phyloP scores from a whole-genome alignment of 345 rosid species.

The Salix udensis region DNA sequence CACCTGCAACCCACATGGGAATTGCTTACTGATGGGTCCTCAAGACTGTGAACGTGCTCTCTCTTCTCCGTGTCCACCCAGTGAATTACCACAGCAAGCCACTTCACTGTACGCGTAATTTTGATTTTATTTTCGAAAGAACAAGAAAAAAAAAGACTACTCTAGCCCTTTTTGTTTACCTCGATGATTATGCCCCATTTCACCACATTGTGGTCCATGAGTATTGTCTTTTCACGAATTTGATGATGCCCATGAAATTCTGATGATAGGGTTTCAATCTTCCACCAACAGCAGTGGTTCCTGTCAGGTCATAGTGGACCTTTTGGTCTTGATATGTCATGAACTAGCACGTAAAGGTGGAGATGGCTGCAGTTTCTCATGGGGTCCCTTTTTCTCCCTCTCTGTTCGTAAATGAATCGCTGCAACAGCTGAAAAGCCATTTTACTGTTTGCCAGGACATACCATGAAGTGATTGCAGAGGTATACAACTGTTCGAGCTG shows the following conservation, averaged over 20 bases:
- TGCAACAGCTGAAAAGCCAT: conserved; percentile 17
- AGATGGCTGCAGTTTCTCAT: conserved; percentile 10
- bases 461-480: conserved; percentile 9
- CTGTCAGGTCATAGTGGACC: conserved; percentile 23
- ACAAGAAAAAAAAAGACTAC: background rate
- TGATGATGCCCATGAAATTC: conserved; percentile 11
- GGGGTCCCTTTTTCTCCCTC: conserved; percentile 3
- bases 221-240: background rate
- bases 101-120: background rate
- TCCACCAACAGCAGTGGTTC: conserved; percentile 11
- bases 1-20: conserved; percentile 28
- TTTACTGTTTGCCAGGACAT: conserved; percentile 19
- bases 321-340: conserved; percentile 12
- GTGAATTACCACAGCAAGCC: background rate
- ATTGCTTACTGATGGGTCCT: conserved; percentile 11
- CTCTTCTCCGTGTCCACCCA: background rate
- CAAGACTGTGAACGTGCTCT: background rate
- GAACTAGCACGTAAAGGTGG: conserved; percentile 9
- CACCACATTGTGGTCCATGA: no score
- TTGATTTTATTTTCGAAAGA: background rate
- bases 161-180: background rate
- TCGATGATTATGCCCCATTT: background rate
- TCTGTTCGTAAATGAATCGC: background rate
- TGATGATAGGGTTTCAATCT: conserved; percentile 16
- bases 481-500: background rate